phyloP scores from a whole-genome alignment of 2,329 filamentous ascomycete genomes.

The Nemania sp. region DNA sequence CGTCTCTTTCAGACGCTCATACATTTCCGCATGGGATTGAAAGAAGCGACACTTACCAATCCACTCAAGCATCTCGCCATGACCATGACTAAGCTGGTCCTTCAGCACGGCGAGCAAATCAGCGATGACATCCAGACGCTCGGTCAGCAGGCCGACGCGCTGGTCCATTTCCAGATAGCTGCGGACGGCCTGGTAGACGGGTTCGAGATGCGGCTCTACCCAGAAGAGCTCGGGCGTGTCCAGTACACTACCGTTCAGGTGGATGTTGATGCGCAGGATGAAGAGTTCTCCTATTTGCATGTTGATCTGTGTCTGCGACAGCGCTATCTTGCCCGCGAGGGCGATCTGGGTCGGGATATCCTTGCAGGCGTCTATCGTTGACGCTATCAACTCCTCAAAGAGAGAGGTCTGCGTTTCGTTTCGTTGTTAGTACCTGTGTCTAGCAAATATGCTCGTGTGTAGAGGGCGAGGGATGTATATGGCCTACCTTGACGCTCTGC shows the following conservation, averaged over 20 bases:
- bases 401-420: conserved; percentile 70
- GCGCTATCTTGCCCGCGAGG: conserved; percentile 84
- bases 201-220: conserved; percentile 95
- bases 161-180: conserved; percentile 99
- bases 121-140: conserved; percentile 88
- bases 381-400: conserved; percentile 92
- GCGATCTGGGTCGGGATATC: conserved; percentile 93
- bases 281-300: conserved; percentile 99
- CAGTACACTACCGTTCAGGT: conserved; percentile 93
- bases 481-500: conserved; percentile 83
- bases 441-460: not conserved
- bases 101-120: conserved; percentile 92
- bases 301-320: conserved; percentile 90
- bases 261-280: conserved; percentile 96
- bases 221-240: conserved; percentile 98
- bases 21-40: not conserved
- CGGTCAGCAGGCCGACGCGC: conserved; percentile 83
- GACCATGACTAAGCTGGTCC: conserved; percentile 91
- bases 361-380: conserved; percentile 90
- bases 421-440: not conserved
- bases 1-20: too few relatives aligned
- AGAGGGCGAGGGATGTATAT: not conserved
- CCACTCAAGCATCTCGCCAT: conserved; percentile 88
- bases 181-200: conserved; percentile 91
- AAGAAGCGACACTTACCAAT: conserved; percentile 64